Evolutionary conservation across 2,329 filamentous ascomycete genomes (phyloP).

Genomic region (Ophiosphaerella narmari): DNA sequence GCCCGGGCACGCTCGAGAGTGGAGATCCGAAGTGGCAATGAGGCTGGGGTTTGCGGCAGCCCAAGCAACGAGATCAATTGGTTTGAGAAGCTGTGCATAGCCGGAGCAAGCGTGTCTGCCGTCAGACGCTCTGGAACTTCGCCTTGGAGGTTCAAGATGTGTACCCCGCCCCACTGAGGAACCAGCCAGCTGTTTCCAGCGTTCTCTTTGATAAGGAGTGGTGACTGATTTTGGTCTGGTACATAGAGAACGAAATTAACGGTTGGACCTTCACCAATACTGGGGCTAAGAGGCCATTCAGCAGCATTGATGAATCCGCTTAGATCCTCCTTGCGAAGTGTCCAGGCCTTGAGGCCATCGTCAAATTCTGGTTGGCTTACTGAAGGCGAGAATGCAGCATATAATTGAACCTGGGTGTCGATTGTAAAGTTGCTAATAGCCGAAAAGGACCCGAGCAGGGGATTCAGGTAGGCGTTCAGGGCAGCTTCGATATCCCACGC

Average conservation of each 20-base stretch:
- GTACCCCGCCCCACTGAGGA: slow-evolving; percentile 89
- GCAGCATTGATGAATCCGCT: slow-evolving; percentile 96
- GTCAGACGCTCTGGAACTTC: slow-evolving; percentile 58
- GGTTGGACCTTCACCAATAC: slow-evolving; percentile 89
- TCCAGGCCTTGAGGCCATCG: slow-evolving; percentile 62
- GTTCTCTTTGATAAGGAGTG: slow-evolving; percentile 63
- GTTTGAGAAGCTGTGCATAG: slow-evolving; percentile 86
- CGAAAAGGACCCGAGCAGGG: slow-evolving; percentile 77
- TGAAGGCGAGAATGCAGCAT: slow-evolving; percentile 71
- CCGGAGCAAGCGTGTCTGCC: slow-evolving; percentile 70
- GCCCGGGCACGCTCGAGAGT: slow-evolving; percentile 85
- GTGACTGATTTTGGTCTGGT: slow-evolving; percentile 68
- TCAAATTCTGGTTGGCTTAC: slow-evolving; percentile 63
- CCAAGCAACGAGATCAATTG: slow-evolving; percentile 89
- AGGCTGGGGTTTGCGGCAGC: slow-evolving; percentile 75
- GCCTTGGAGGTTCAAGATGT: slow-evolving; percentile 65
- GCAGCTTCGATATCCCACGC: slow-evolving; percentile 90
- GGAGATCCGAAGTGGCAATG: slow-evolving; percentile 81
- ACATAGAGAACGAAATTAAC: slow-evolving; percentile 96
- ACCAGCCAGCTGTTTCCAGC: slow-evolving; percentile 83
- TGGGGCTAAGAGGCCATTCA: slow-evolving; percentile 94
- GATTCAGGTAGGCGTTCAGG: slow-evolving; percentile 78
- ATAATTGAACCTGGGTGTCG: slow-evolving; percentile 94
- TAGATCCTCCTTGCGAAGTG: slow-evolving; percentile 80
- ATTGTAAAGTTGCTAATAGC: slow-evolving; percentile 94